phyloP scores from a whole-genome alignment of 2,329 filamentous ascomycete species.

The Sporothrix sp. region DNA sequence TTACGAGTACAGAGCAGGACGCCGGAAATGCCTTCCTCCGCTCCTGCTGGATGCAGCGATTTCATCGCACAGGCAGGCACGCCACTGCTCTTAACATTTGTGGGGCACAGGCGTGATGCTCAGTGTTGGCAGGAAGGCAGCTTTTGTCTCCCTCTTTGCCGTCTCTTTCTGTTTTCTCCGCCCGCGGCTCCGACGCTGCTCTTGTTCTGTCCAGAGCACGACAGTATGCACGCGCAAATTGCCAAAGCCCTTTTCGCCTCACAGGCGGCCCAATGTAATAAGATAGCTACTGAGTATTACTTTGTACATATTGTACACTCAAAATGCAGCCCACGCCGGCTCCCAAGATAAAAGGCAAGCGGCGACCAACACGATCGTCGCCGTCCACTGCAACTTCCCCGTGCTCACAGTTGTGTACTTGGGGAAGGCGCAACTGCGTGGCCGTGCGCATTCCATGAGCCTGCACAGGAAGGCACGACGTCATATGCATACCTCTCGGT shows the following conservation, averaged over 20 bases:
- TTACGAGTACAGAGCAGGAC: too few relatives aligned
- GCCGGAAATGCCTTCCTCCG: background rate
- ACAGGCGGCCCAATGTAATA: background rate
- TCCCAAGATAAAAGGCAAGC: background rate
- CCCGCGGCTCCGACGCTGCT: background rate
- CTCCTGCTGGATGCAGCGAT: background rate
- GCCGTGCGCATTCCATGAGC: too few relatives aligned
- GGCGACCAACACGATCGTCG: background rate
- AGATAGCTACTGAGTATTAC: too few relatives aligned
- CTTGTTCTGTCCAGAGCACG: too few relatives aligned
- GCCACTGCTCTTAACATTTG: background rate
- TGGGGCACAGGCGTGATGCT: too few relatives aligned
- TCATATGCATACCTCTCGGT: too few relatives aligned
- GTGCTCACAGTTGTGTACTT: background rate
- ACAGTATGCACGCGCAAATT: background rate
- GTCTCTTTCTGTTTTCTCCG: background rate
- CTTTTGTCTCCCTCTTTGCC: conserved; percentile 1
- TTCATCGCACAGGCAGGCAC: background rate
- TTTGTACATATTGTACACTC: too few relatives aligned
- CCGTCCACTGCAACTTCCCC: background rate
- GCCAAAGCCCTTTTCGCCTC: background rate
- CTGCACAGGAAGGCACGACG: too few relatives aligned
- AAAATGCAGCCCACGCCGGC: background rate
- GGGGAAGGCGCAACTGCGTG: background rate
- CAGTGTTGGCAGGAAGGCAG: background rate